Evolutionary conservation across 306 rosid species (phyloP), one percentile per base, ranked within the genome.

Genomic region (Vicia faba): DNA sequence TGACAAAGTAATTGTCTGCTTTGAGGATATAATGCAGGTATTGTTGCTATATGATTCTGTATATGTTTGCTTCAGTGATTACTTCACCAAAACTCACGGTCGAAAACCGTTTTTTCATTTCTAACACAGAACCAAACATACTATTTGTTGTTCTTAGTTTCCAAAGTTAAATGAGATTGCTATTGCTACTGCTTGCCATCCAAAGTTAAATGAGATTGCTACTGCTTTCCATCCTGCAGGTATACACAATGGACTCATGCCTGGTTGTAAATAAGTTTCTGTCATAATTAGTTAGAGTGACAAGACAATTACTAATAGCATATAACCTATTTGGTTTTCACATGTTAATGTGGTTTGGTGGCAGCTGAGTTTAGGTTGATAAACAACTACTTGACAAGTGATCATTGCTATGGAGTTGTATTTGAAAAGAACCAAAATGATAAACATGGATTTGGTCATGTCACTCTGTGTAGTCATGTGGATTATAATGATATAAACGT

Each of bases 171-270:
- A n/a, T n/a, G n/a, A n/a, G n/a, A n/a, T n/a, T n/a, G n/a, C n/a
- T n/a, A n/a, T n/a, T n/a, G n/a, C n/a, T n/a, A n/a, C n/a, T n/a
- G n/a, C n/a, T n/a, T n/a, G n/a, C n/a, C n/a, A n/a, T n/a, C n/a
- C n/a, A n/a, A 69, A 59, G 74, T 64, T 69, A 29, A 55, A 68
- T 50, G 64, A 58, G 63, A 18, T 54, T 44, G 64, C 44, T 29
- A 45, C 48, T 16, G 50, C 65, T 56, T 69, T 54, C 26, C 51
- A 33, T 11, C 58, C 16, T 57, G 59, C 51, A 36, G 14, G 35
- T 69, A 29, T 14, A 23, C 29, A 28, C 40, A 19, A 26, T 11
- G 19, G 46, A 56, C 23, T 55, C 49, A 11, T 44, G 58, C 56
- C 43, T 59, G 18, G 5, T 7, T 61, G 14, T 2, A 12, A 11